These are phyloP conservation scores for Betula pendula DNA, from an alignment of 306 rosid species.

Conservation along the genomic window DNA sequence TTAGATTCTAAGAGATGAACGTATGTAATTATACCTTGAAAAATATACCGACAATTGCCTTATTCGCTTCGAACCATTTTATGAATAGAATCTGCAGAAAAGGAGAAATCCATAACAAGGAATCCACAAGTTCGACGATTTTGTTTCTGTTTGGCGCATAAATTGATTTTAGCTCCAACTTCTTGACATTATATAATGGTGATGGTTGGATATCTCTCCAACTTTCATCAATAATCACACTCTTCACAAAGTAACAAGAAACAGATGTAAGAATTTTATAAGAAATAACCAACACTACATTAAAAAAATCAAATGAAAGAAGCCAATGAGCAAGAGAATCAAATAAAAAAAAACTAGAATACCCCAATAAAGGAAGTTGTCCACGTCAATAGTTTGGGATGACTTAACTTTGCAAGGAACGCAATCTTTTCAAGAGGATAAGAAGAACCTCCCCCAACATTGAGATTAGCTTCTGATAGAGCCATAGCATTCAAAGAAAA, in stretches of 20 bases:
- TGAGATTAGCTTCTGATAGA: not conserved
- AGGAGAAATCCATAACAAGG: slow-evolving; percentile 26
- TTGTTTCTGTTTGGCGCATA: no score
- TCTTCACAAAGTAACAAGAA: no score
- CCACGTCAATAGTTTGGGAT: slow-evolving; percentile 2
- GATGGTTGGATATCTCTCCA: slow-evolving; percentile 13
- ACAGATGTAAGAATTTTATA: no score
- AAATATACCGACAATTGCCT: not conserved
- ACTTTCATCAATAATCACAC: not conserved
- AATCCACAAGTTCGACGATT: not conserved
- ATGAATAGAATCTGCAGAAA: not conserved
- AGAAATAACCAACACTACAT: no score
- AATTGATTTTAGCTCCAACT: not conserved
- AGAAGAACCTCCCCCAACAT: not conserved
- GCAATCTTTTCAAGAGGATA: slow-evolving; percentile 4
- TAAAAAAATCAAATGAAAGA: not conserved
- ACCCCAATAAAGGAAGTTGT: not conserved
- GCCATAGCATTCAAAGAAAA: slow-evolving; percentile 4
- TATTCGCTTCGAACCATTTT: not conserved
- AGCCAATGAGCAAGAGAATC: not conserved
- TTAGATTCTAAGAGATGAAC: no score
- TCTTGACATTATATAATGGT: slow-evolving; percentile 19
- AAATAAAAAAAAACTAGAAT: no score
- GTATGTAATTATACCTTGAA: not conserved
- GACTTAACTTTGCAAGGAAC: slow-evolving; percentile 8